Base-by-base conservation (phyloP, 352 stramenopile species). In the Halophytophthora batemanensis region DNA sequence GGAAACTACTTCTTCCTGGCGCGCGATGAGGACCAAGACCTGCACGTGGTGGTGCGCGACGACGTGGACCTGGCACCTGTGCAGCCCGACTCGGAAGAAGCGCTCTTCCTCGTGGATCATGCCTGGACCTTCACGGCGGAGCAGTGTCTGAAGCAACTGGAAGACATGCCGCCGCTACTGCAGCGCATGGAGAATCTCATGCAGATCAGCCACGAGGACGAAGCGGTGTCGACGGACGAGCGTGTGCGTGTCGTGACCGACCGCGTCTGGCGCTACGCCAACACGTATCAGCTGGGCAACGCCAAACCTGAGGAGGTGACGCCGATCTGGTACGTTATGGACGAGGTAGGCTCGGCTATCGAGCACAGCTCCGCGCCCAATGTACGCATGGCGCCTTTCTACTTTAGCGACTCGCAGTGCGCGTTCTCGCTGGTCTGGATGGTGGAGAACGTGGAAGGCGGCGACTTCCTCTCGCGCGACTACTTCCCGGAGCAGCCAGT, bases 281-380 rank as follows among this genome's bases (percentile, higher is more conserved):
- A 77, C 49, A 79, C 71, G 28, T 82, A 82, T 43, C 55, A 64
- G 18, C 58, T 82, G 29, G 69, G 69, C 22, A 72, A 74, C 36
- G 45, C 69, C 10, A 71, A 68, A 37, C 69, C 62, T 5, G 71
- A 77, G 52, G 63, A 77, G 14, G 50, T 63, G 17, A 62, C 63
- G 31, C 52, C 71, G 21, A 82, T 79, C 42, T 82, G 71, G 69
- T 82, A 82, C 53, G 59, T 82, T 39, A 79, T 82, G 71, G 71
- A 82, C 43, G 69, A 82, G 55, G 71, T 82, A 34, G 71, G 71
- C 33, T 77, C 66, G 19, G 71, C 66, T 6, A 79, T 82, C 39
- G 71, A 82, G 41, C 71, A 82, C 51, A 45, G 45, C 11, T 50
- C 77, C 31, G 59, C 56, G 7, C 66, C 69, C 36, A 82, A 75